Evolutionary conservation across 1,284 basidiomycete species (phyloP), one percentile per base, ranked within the genome.

Genomic region (Puccinia horiana): DNA sequence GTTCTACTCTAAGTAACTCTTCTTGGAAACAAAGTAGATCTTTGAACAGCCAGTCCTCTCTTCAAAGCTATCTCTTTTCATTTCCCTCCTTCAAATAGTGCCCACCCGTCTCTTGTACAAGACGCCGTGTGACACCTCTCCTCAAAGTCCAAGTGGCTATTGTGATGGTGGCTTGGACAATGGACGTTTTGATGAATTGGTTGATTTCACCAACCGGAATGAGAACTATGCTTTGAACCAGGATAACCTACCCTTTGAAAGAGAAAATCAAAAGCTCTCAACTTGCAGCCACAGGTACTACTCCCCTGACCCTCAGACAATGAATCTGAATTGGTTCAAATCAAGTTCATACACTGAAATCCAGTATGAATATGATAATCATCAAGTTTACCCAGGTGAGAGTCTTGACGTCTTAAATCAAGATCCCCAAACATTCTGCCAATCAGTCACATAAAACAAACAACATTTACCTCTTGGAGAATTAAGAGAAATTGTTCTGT

Each of bases 81-180:
- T n/a, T n/a, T n/a, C n/a, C n/a, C n/a, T n/a, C n/a, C n/a, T n/a
- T n/a, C n/a, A n/a, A n/a, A n/a, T n/a, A n/a, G n/a, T n/a, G n/a
- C n/a, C n/a, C n/a, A n/a, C n/a, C n/a, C n/a, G n/a, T n/a, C n/a
- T n/a, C n/a, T n/a, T n/a, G n/a, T n/a, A n/a, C n/a, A n/a, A n/a
- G n/a, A n/a, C n/a, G n/a, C n/a, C n/a, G n/a, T n/a, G n/a, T n/a
- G n/a, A n/a, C n/a, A n/a, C n/a, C n/a, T n/a, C n/a, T n/a, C n/a
- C n/a, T n/a, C n/a, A n/a, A 35, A 49, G 69, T 32, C 1, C 40
- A 16, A 72, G 69, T 72, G 69, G 58, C 29, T 35, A 54, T 20
- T 52, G 37, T n/a, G 35, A 74, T 74, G 72, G 58, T 8, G 72
- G 32, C 35, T 56, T 74, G 26, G 52, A 74, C 72, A 6, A 74